Evolutionary conservation across 2,329 filamentous ascomycete genomes (phyloP).

Genomic region (Biscogniauxia sp.): DNA sequence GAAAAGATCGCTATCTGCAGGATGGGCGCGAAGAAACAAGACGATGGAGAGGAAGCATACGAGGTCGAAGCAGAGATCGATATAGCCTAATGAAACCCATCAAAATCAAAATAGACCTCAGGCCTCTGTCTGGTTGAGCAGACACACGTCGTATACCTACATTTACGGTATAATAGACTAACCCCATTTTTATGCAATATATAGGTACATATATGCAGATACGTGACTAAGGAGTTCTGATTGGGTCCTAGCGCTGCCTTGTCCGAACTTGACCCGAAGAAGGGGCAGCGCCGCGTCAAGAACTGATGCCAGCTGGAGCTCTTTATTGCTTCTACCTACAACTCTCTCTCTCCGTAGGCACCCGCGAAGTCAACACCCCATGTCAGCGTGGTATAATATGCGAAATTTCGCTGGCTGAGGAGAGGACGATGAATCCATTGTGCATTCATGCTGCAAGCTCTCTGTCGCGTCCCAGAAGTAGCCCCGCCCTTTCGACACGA

Average conservation of each 20-base stretch:
- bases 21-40: constrained; percentile 77
- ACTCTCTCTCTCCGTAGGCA: neutral
- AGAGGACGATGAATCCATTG: constrained; percentile 14
- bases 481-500: constrained; percentile 24
- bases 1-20: constrained; percentile 74
- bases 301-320: neutral
- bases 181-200: too few species aligned
- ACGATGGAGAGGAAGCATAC: constrained; percentile 53
- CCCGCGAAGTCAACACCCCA: neutral
- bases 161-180: too few species aligned
- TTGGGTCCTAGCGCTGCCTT: constrained; percentile 6
- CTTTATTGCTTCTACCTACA: neutral
- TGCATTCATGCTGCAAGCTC: constrained; percentile 5
- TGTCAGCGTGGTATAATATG: neutral
- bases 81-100: constrained; percentile 9
- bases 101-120: neutral
- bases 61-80: constrained; percentile 51
- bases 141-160: too few species aligned
- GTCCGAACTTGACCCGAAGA: constrained; percentile 20
- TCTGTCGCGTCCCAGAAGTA: constrained; percentile 8
- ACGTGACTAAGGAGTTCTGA: constrained; percentile 1
- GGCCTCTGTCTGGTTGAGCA: too few species aligned
- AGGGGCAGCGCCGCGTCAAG: too few species aligned
- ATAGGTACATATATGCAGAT: neutral
- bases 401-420: neutral